Percentiles rank a stretch among this genome's conserved stretches.
These are phyloP conservation scores for Ogataea paradorogensis DNA, from an alignment of 805 yeast genomes.

Conservation along the genomic window DNA sequence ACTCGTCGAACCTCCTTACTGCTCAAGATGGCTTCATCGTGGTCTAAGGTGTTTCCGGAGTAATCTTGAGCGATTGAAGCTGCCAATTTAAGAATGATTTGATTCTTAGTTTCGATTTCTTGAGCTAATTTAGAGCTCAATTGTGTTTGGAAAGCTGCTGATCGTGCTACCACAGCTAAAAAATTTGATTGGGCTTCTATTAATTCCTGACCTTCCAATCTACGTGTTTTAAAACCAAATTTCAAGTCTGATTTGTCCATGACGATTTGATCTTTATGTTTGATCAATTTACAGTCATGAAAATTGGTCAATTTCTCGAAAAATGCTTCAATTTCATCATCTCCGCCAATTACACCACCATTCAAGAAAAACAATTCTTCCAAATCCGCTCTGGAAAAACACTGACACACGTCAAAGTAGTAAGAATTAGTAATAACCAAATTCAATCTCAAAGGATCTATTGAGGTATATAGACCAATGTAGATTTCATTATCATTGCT, in stretches of 20 bases:
- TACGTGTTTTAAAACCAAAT: conserved; percentile 11
- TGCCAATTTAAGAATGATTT: conserved; percentile 22
- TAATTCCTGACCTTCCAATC: background rate
- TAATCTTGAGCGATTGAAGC: conserved; percentile 23
- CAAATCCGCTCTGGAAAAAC: conserved; percentile 2
- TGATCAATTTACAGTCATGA: background rate
- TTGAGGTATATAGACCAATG: conserved; percentile 2
- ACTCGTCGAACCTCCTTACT: conserved; percentile 17
- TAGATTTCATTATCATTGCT: background rate
- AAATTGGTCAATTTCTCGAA: conserved; percentile 2
- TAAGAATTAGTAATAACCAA: conserved; percentile 9
- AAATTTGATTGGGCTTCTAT: conserved; percentile 1
- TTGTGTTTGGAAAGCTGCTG: conserved; percentile 12
- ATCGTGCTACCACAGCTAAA: conserved; percentile 6
- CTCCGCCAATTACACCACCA: conserved; percentile 8
- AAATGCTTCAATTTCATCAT: conserved; percentile 4
- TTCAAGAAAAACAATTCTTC: conserved; percentile 9
- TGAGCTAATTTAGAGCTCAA: conserved; percentile 11
- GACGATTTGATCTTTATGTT: background rate
- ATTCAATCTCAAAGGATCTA: conserved; percentile 2
- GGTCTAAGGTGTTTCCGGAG: conserved; percentile 14
- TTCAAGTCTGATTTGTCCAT: conserved; percentile 12
- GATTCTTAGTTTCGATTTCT: conserved; percentile 21
- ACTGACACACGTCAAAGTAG: conserved; percentile 5
- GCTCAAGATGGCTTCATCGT: conserved; percentile 20